Evolutionary conservation across 805 yeast species (phyloP).

Genomic region (Sugiyamaella americana): DNA sequence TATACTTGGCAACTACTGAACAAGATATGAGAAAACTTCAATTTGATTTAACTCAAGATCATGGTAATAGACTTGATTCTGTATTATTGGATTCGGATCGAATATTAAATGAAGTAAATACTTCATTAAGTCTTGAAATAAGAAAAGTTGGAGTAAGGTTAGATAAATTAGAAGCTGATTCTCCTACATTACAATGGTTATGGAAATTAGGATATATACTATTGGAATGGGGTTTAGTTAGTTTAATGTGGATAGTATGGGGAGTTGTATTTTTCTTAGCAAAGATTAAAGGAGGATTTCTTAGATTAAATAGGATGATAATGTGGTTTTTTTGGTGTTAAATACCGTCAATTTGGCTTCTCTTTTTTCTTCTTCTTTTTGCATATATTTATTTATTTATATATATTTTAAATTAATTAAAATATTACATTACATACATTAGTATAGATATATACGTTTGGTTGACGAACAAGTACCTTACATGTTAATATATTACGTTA

Average conservation of each 20-base stretch:
- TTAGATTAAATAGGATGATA: conserved; percentile 6
- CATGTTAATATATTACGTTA: neutral
- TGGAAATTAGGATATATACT: conserved; percentile 19
- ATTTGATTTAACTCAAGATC: conserved; percentile 16
- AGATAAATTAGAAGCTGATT: conserved; percentile 17
- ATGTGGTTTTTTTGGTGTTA: conserved; percentile 26
- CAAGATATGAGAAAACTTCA: conserved; percentile 16
- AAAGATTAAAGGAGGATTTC: conserved; percentile 9
- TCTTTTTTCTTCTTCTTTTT: neutral
- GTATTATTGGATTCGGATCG: conserved; percentile 24
- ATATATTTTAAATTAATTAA: neutral
- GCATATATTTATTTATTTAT: neutral
- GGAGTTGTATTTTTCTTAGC: conserved; percentile 18
- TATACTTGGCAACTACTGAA: conserved; percentile 11
- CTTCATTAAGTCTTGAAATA: conserved; percentile 22
- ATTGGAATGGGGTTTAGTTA: conserved; percentile 22
- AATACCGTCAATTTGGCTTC: conserved; percentile 1
- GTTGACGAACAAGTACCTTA: too few relatives aligned
- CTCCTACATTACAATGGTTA: conserved; percentile 17
- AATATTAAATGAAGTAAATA: conserved; percentile 23
- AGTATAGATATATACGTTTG: too few relatives aligned
- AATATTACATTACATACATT: neutral
- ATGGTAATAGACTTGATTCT: conserved; percentile 19
- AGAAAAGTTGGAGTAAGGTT: conserved; percentile 21
- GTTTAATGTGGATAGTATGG: conserved; percentile 26